Percentiles rank a stretch among this genome's conserved stretches.
phyloP scores from a whole-genome alignment of 2,329 filamentous ascomycete species.

The Orbilia blumenaviensis region DNA sequence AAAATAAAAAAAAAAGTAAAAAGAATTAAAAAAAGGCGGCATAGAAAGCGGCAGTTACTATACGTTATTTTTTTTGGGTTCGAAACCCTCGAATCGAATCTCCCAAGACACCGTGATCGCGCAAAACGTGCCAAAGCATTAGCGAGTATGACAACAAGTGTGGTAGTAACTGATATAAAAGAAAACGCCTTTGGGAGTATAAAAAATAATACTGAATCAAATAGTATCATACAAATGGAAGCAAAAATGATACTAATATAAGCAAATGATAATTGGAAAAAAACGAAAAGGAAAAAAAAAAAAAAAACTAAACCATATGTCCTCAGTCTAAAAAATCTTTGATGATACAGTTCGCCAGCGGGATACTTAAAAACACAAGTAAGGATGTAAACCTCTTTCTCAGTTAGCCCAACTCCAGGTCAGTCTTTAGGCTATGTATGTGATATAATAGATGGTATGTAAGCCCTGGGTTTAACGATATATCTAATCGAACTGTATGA shows the following conservation, averaged over 20 bases:
- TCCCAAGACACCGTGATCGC: slow-evolving; percentile 23
- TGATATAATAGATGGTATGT: not conserved
- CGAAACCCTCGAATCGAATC: too few species aligned
- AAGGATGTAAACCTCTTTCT: not conserved
- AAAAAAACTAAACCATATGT: slow-evolving; percentile 3
- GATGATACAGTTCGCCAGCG: not conserved
- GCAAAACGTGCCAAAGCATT: not conserved
- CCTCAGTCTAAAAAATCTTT: slow-evolving; percentile 26
- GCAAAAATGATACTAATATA: not conserved
- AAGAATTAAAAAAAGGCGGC: not conserved
- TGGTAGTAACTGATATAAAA: not conserved
- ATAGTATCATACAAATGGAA: slow-evolving; percentile 51
- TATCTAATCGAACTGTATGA: not conserved
- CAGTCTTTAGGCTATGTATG: not conserved
- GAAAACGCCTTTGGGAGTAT: slow-evolving; percentile 30
- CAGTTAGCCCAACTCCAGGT: not conserved
- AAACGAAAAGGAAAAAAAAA: slow-evolving; percentile 10
- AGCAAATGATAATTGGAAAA: slow-evolving; percentile 11
- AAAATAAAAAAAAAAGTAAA: not conserved
- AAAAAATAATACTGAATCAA: too few species aligned
- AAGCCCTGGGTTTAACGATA: not conserved
- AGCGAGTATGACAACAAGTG: not conserved
- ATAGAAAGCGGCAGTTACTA: not conserved
- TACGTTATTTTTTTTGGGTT: too few species aligned
- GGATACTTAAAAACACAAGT: not conserved